phyloP scores from a whole-genome alignment of 2,329 filamentous ascomycete species.

The Penicillium frequentans region DNA sequence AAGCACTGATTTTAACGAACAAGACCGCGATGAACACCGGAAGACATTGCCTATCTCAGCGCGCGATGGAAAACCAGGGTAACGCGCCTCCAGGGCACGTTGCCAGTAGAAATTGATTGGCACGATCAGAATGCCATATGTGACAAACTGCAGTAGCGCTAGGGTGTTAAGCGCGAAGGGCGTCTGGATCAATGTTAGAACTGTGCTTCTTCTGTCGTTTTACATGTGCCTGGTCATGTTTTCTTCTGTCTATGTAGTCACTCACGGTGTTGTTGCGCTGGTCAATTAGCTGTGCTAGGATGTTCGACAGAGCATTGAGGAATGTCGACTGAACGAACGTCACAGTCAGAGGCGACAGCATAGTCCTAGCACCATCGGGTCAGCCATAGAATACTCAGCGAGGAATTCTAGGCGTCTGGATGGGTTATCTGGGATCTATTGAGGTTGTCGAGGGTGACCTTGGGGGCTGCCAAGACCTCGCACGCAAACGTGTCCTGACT shows the following conservation, averaged over 20 bases:
- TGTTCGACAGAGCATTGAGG: slow-evolving; percentile 39
- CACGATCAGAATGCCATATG: slow-evolving; percentile 71
- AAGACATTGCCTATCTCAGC: slow-evolving; percentile 18
- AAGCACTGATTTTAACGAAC: slow-evolving; percentile 7
- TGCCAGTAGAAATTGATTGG: slow-evolving; percentile 90
- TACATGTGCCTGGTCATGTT: not conserved
- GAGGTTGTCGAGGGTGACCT: not conserved
- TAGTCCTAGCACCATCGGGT: slow-evolving; percentile 5
- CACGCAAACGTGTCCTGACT: slow-evolving; percentile 25
- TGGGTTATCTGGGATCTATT: not conserved
- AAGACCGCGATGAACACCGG: slow-evolving; percentile 8
- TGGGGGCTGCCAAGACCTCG: slow-evolving; percentile 12
- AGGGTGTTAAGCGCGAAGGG: slow-evolving; percentile 64
- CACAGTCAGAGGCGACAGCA: slow-evolving; percentile 32
- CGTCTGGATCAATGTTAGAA: slow-evolving; percentile 42
- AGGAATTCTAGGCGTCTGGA: not conserved
- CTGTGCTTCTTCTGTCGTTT: not conserved
- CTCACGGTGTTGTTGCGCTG: slow-evolving; percentile 36
- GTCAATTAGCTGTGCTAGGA: slow-evolving; percentile 40
- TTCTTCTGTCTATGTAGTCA: not conserved
- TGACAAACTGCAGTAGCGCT: slow-evolving; percentile 72
- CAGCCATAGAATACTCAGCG: slow-evolving; percentile 7
- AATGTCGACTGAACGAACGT: slow-evolving; percentile 40
- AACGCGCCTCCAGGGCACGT: slow-evolving; percentile 70
- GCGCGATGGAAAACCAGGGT: slow-evolving; percentile 62